Percentiles rank a stretch among this genome's conserved stretches.
phyloP scores from a whole-genome alignment of 768 basidiomycete species.

The Psilocybe cubensis region DNA sequence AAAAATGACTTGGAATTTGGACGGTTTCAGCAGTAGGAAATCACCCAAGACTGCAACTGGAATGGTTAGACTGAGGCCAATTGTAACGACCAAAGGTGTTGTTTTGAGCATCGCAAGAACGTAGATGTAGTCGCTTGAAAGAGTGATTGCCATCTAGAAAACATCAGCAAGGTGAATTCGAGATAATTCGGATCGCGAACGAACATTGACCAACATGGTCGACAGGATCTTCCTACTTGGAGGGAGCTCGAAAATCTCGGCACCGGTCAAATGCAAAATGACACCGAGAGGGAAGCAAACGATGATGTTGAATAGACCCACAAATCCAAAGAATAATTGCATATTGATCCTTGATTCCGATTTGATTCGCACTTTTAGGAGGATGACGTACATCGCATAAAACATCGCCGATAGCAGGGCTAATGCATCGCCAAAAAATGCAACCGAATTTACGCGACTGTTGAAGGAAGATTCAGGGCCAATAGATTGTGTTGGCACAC shows the following conservation, averaged over 20 bases:
- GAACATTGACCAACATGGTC: slow-evolving; percentile 42
- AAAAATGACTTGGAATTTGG: slow-evolving; percentile 60
- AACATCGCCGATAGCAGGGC: slow-evolving; percentile 87
- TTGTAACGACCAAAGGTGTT: slow-evolving; percentile 89
- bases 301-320: slow-evolving; percentile 84
- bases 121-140: slow-evolving; percentile 85
- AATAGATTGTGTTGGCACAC: slow-evolving; percentile 33
- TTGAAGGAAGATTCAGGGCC: slow-evolving; percentile 21
- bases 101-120: slow-evolving; percentile 95
- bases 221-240: slow-evolving; percentile 41
- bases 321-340: slow-evolving; percentile 95
- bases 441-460: slow-evolving; percentile 21
- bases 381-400: slow-evolving; percentile 87
- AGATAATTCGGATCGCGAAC: slow-evolving; percentile 18
- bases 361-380: slow-evolving; percentile 86
- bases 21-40: slow-evolving; percentile 37
- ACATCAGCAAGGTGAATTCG: background rate
- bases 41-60: slow-evolving; percentile 90
- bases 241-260: slow-evolving; percentile 80
- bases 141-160: slow-evolving; percentile 78
- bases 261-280: slow-evolving; percentile 71
- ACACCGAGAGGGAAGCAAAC: slow-evolving; percentile 78
- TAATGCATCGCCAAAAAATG: slow-evolving; percentile 77
- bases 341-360: slow-evolving; percentile 86
- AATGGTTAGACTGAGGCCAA: slow-evolving; percentile 93